Conservation (phyloP, 352 stramenopile species). For the Blastocystis sp. region DNA sequence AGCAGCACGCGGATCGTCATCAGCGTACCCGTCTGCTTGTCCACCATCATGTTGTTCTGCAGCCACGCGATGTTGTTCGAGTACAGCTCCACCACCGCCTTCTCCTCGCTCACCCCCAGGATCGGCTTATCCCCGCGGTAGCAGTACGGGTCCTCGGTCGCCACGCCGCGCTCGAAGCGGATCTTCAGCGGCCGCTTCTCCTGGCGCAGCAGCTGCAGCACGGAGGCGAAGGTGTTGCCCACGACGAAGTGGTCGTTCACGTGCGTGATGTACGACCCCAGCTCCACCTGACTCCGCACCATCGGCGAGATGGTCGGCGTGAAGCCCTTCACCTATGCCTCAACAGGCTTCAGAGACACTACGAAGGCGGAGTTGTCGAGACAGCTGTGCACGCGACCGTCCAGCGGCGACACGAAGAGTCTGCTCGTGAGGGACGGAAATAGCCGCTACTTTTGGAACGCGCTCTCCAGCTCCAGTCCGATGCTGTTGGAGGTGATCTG, state of each 20-base stretch:
- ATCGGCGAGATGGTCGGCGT: constrained; percentile 6
- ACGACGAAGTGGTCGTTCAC: constrained; percentile 58
- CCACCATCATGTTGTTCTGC: constrained; percentile 25
- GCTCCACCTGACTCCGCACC: constrained; percentile 7
- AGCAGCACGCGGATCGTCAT: constrained; percentile 1
- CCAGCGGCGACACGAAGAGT: constrained; percentile 13
- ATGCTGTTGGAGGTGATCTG: not conserved
- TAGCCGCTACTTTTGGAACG: constrained; percentile 20
- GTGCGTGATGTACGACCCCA: constrained; percentile 46
- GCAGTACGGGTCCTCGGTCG: constrained; percentile 23
- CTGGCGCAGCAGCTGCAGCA: constrained; percentile 37
- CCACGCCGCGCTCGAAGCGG: constrained; percentile 28
- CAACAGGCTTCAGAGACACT: too few species aligned
- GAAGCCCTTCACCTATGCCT: constrained; percentile 19
- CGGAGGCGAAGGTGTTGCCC: constrained; percentile 50
- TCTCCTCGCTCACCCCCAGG: not conserved
- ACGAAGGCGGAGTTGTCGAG: constrained; percentile 52
- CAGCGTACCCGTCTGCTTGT: not conserved
- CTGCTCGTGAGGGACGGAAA: not conserved
- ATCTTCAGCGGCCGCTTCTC: constrained; percentile 35
- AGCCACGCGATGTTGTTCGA: not conserved
- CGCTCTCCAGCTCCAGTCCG: constrained; percentile 57
- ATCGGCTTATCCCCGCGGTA: constrained; percentile 43
- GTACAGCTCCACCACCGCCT: constrained; percentile 7
- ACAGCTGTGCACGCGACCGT: constrained; percentile 54